phyloP scores from a whole-genome alignment of 2,329 filamentous ascomycete genomes.

The Didymella sp. region DNA sequence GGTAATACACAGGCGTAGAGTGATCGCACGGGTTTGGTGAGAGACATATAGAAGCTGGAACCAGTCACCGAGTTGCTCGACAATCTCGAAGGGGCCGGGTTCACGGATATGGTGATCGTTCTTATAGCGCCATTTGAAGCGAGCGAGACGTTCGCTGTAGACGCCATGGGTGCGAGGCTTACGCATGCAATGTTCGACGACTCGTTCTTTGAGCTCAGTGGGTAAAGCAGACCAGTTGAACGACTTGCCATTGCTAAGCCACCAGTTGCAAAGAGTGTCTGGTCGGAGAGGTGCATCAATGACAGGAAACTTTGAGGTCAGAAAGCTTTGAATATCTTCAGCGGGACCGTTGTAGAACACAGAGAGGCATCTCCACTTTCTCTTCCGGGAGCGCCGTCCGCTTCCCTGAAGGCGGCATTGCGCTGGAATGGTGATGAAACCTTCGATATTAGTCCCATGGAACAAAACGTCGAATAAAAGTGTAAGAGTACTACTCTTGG shows the following conservation, averaged over 20 bases:
- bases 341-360: neutral
- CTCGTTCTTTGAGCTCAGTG: conserved; percentile 36
- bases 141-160: neutral
- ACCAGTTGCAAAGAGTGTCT: conserved; percentile 27
- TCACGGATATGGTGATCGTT: neutral
- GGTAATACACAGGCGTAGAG: conserved; percentile 30
- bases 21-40: conserved; percentile 32
- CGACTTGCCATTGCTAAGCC: conserved; percentile 29
- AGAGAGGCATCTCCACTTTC: neutral
- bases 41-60: conserved; percentile 28
- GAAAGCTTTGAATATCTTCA: conserved; percentile 6
- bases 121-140: neutral
- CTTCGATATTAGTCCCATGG: neutral
- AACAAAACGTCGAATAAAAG: neutral
- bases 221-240: conserved; percentile 39
- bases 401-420: neutral
- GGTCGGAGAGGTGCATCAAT: neutral
- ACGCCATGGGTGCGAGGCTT: conserved; percentile 1
- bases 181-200: conserved; percentile 32
- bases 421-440: neutral
- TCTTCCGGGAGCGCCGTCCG: neutral
- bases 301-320: conserved; percentile 14
- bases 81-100: conserved; percentile 25
- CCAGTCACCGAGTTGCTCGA: conserved; percentile 28
- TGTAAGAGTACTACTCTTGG: neutral